Evolutionary conservation across 306 rosid species (phyloP), one percentile per base, ranked within the genome.

Genomic region (Cicer pinnatifidum): DNA sequence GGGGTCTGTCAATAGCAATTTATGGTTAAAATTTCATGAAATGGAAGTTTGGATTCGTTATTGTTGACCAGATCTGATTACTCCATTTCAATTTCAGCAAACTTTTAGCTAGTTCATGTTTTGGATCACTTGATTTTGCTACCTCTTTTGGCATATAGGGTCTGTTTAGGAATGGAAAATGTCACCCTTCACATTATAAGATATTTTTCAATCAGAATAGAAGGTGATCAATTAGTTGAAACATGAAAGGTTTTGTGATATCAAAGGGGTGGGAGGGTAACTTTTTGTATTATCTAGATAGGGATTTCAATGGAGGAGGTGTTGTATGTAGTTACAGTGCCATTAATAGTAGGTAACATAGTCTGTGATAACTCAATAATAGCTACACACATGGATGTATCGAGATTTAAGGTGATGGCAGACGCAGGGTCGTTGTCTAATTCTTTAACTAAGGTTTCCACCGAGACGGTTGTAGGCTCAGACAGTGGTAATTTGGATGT

Each of bases 61-160:
- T 80, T 91, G 90, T 84, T 89, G 93, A 89, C 92, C 87, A 85
- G 98, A 93, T 93, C 98, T 93, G 93, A 81, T 69, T 82, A 70
- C 56, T 76, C 73, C 81, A 64, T 78, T 85, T 87, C 83, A 48
- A 71, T 85, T 78, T 82, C 85, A 75, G 45, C 67, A 61, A 57
- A 78, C 79, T 86, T 88, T 85, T 77, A 71, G 87, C 87, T 82
- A 77, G 70, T 69, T 60, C 72, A 75, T 80, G 74, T 79, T 75
- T 85, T 84, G 81, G 67, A 66, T 86, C 48, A 53, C 69, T 83
- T 82, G 83, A 76, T 83, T 69, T 82, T 79, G 71, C 77, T 38
- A 48, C 57, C 46, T 43, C 56, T 73, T 81, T 84, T 62, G 80
- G 72, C 57, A 59, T 75, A 81, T 50, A 74, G 82, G 82, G 82